Base-by-base conservation (phyloP, 2,329 filamentous ascomycete species). In the Apiospora phragmitis region DNA sequence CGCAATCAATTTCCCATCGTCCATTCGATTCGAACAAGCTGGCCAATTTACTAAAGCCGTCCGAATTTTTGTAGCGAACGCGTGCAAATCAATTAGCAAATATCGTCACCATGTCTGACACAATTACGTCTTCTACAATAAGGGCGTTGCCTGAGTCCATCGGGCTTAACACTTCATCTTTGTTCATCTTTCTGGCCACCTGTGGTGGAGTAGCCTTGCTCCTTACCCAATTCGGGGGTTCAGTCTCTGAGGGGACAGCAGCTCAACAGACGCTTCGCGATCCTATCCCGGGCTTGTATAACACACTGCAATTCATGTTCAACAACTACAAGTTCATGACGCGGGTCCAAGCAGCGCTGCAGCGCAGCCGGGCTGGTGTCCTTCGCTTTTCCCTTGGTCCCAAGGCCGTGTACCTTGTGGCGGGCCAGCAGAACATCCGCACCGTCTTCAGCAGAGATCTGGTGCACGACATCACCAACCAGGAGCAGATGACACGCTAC, bases 401-500 rank as follows among this genome's bases (percentile, higher is more conserved):
- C 1, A 59, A 11, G 35, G 16, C 9, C 4, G 42, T 66, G 0
- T 75, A 75, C 55, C 26, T 74, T 3, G 59, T 73, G 18, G 38
- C 55, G 0, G 73, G 74, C 14, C 35, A 68, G 1, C 47, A 71
- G 16, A 73, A 75, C 38, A 47, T 77, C 2, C 70, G 73, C 62
- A 70, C 72, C 35, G 21, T 75, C 6, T 70, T 71, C n/a, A 21
- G 41, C 16, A 16, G 68, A 2, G 45, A 26, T n/a, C 45, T 24
- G 8, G 66, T 71, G 12, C 35, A 65, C 9, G 55, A 24, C 3
- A 29, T 73, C 16, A 67, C 62, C 26, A 43, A 41, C 11, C 65
- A 74, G n/a, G 43, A 55, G 24, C 65, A 70, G 21, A 68, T 73
- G 45, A 68, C 68, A 1, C 24, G 69, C 1, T 68, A 73, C 0